Base-by-base conservation (phyloP, 2,329 filamentous ascomycete genomes). In the Fusarium sp. region DNA sequence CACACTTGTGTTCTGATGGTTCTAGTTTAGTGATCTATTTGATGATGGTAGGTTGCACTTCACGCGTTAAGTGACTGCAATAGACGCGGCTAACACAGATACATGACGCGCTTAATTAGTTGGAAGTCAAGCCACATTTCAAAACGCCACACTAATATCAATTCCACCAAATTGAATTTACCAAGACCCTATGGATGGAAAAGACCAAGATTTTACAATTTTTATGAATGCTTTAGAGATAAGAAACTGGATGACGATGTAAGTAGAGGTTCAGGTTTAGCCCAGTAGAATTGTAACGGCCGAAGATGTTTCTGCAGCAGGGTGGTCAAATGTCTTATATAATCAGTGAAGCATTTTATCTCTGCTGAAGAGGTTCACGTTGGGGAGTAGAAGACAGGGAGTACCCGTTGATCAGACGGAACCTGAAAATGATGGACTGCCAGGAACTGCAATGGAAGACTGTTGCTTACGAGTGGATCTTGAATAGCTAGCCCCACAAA, bases 61-160 rank as follows among this genome's bases (percentile, higher is more conserved):
- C 52, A 65, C 60, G 52, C 52, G 53, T 66, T 66, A 59, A 59
- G 63, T 60, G 40, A 59, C 29, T 52, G 18, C 12, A 16, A 43
- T 60, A 52, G 63, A 60, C 61, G 46, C 63, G 61, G 27, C 40
- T 52, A n/a, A 38, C 18, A 38, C 18, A 10, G 15, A 60, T 52
- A 38, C 53, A 66, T 60, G 53, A 66, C 61, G 61, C 54, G 61
- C 61, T 65, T 66, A 60, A 59, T 59, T 52, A 40, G 27, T 44
- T 29, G 46, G 24, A n/a, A 10, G n/a, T 22, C 12, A 59, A 65
- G 63, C 63, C 61, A 66, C 61, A 66, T n/a, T 22, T 8, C 8
- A 16, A 8, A 22, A 22, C 62, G 63, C 63, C 63, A 66, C 63
- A 51, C n/a, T 18, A 49, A 50, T 5, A n/a, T 15, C 27, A 32